A percentile compares a stretch with the other conserved stretches of the same genome.
Conservation (phyloP, 768 basidiomycete genomes). For the Tulasnella sp. region DNA sequence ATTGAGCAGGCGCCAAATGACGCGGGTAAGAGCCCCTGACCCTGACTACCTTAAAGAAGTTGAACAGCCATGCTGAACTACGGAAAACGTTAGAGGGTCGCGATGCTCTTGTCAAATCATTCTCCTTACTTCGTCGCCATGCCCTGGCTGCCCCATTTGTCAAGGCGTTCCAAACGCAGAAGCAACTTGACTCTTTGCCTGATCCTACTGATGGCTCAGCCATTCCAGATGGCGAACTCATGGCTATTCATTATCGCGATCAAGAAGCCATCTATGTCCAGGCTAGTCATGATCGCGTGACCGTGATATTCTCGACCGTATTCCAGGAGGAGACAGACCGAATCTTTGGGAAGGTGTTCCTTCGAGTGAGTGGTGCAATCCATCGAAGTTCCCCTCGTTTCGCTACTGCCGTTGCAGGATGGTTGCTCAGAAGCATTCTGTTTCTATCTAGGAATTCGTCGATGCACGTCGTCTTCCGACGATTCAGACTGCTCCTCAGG, state of each 20-base stretch:
- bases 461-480: conserved; percentile 92
- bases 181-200: conserved; percentile 60
- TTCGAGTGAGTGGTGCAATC: conserved; percentile 59
- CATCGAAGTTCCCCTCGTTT: neutral
- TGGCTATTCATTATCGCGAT: conserved; percentile 91
- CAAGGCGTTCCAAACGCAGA: conserved; percentile 76
- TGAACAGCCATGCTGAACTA: neutral
- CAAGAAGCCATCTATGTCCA: conserved; percentile 97
- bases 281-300: conserved; percentile 90
- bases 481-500: conserved; percentile 96
- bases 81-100: conserved; percentile 58
- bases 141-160: conserved; percentile 95
- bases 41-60: neutral
- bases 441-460: conserved; percentile 78
- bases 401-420: conserved; percentile 24
- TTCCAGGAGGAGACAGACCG: conserved; percentile 97
- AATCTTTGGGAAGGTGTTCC: conserved; percentile 95
- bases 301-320: conserved; percentile 94
- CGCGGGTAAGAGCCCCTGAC: conserved; percentile 55
- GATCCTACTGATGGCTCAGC: conserved; percentile 49
- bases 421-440: neutral
- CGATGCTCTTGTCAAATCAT: conserved; percentile 70
- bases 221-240: conserved; percentile 69
- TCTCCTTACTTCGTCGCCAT: conserved; percentile 86
- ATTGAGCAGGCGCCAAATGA: conserved; percentile 79